phyloP scores from a whole-genome alignment of 495 filamentous ascomycete genomes.

The Neurospora intermedia region DNA sequence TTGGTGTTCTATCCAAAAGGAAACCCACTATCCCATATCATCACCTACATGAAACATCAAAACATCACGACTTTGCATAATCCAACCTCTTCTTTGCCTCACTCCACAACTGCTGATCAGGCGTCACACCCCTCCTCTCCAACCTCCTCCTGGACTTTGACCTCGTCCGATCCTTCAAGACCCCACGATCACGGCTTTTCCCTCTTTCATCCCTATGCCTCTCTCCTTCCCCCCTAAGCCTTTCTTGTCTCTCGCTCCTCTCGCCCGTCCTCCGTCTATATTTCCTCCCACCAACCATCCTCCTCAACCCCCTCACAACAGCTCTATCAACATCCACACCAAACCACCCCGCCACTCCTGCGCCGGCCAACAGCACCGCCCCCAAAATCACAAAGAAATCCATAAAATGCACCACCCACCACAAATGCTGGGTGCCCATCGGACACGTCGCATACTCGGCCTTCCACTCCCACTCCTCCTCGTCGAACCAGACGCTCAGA shows the following conservation, averaged over 20 bases:
- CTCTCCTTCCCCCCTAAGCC: neutral
- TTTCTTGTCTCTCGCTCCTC: neutral
- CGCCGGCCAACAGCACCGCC: constrained; percentile 18
- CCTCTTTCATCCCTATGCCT: neutral
- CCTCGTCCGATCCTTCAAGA: neutral
- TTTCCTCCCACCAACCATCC: neutral
- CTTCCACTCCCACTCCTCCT: constrained; percentile 57
- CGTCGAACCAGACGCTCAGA: constrained; percentile 81
- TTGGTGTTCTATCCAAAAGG: neutral
- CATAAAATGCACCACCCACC: constrained; percentile 80
- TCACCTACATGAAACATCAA: neutral
- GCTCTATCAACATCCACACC: constrained; percentile 16
- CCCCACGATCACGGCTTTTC: neutral
- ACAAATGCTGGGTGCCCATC: constrained; percentile 78
- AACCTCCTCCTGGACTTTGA: neutral
- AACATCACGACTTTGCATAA: neutral
- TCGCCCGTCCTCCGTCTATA: neutral
- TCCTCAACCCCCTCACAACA: neutral
- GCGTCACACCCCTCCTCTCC: neutral
- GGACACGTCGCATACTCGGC: constrained; percentile 69
- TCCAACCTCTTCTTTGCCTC: neutral
- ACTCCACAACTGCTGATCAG: neutral
- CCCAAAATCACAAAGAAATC: constrained; percentile 45
- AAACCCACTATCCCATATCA: neutral
- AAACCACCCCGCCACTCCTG: constrained; percentile 8